These are phyloP conservation scores for Sporisorium exsertum DNA, from an alignment of 1,284 basidiomycete species.

Conservation along the genomic window DNA sequence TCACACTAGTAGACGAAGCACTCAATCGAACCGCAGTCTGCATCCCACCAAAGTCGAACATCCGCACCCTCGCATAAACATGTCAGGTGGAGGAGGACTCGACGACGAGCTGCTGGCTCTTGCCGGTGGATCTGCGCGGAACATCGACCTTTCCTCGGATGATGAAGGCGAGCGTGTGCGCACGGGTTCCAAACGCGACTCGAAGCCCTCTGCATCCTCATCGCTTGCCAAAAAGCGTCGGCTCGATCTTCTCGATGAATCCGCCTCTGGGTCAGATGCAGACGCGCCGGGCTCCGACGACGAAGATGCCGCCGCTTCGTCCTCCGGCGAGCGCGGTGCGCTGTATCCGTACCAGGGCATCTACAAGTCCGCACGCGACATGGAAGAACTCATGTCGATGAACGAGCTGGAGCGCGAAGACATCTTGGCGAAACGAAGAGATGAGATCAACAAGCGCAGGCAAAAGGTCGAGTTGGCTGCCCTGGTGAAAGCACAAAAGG, in stretches of 20 bases:
- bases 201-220: slow-evolving; percentile 10
- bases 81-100: slow-evolving; percentile 71
- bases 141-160: slow-evolving; percentile 74
- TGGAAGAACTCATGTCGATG: slow-evolving; percentile 80
- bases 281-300: slow-evolving; percentile 29
- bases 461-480: slow-evolving; percentile 81
- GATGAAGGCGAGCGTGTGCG: slow-evolving; percentile 71
- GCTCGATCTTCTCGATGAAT: slow-evolving; percentile 61
- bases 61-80: slow-evolving; percentile 6
- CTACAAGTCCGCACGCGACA: slow-evolving; percentile 84
- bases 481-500: slow-evolving; percentile 79
- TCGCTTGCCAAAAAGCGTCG: slow-evolving; percentile 49
- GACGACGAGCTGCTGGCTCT: slow-evolving; percentile 78
- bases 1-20: too few relatives aligned
- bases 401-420: slow-evolving; percentile 89
- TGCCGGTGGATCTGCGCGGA: slow-evolving; percentile 75
- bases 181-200: slow-evolving; percentile 56
- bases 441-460: slow-evolving; percentile 81
- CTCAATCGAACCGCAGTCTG: not conserved
- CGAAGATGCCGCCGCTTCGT: slow-evolving; percentile 10
- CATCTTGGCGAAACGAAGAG: slow-evolving; percentile 81
- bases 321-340: slow-evolving; percentile 12
- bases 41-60: not conserved
- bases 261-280: slow-evolving; percentile 35
- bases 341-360: slow-evolving; percentile 88